These are phyloP conservation scores for Phytophthora megakarya DNA, from an alignment of 352 stramenopile species.

Conservation along the genomic window DNA sequence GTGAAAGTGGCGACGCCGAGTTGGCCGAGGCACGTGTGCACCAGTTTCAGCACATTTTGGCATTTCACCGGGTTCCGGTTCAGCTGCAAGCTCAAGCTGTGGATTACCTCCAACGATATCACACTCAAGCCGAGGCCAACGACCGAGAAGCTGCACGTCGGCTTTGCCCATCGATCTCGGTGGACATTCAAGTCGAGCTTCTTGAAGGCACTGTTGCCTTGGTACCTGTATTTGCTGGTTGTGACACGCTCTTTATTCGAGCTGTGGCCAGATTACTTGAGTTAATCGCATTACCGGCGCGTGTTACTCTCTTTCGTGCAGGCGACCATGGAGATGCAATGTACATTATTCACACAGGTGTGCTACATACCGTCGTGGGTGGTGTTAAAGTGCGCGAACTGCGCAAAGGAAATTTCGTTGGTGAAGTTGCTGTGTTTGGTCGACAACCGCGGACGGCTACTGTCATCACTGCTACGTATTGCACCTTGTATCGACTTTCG, in stretches of 20 bases:
- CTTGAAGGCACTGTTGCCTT: conserved; percentile 52
- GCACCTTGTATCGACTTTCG: conserved; percentile 64
- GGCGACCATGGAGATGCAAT: conserved; percentile 74
- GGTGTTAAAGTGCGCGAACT: conserved; percentile 73
- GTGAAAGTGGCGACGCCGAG: conserved; percentile 58
- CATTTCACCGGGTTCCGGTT: conserved; percentile 63
- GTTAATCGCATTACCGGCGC: conserved; percentile 55
- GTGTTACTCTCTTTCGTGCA: conserved; percentile 57
- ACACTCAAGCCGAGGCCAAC: conserved; percentile 65
- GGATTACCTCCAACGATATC: conserved; percentile 71
- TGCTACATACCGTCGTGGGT: conserved; percentile 62
- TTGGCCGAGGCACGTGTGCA: conserved; percentile 63
- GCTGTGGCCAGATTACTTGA: conserved; percentile 63
- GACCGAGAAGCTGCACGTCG: conserved; percentile 63
- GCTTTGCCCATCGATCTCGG: conserved; percentile 70
- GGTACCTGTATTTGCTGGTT: conserved; percentile 67
- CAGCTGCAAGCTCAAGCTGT: conserved; percentile 57
- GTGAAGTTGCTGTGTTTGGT: conserved; percentile 70
- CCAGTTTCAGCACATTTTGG: conserved; percentile 70
- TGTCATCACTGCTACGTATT: conserved; percentile 69
- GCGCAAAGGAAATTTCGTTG: conserved; percentile 69
- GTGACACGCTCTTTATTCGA: conserved; percentile 61
- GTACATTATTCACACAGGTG: conserved; percentile 71
- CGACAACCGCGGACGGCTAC: conserved; percentile 62
- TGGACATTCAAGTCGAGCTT: conserved; percentile 73